phyloP scores from a whole-genome alignment of 2,329 filamentous ascomycete genomes.

The Westerdykella ornata region DNA sequence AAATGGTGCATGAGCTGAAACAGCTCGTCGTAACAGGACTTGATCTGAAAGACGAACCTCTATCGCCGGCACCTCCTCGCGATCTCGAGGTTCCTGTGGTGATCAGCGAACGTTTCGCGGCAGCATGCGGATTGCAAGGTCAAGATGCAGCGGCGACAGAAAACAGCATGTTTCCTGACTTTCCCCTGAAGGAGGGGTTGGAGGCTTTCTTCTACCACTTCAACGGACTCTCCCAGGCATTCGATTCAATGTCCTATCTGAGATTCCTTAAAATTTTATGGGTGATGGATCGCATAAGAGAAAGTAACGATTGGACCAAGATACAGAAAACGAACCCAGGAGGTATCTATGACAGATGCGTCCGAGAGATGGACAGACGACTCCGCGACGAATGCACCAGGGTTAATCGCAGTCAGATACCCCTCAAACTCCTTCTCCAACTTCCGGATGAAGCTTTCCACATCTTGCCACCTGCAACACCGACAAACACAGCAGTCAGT shows the following conservation, averaged over 20 bases:
- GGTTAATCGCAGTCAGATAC: neutral
- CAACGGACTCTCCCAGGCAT: slow-evolving; percentile 1
- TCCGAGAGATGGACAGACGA: slow-evolving; percentile 5
- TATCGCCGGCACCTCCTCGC: neutral
- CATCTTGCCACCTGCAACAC: slow-evolving; percentile 5
- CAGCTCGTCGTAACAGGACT: slow-evolving; percentile 5
- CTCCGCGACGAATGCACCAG: slow-evolving; percentile 7
- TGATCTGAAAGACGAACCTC: neutral
- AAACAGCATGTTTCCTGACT: neutral
- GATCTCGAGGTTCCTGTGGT: slow-evolving; percentile 5
- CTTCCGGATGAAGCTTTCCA: slow-evolving; percentile 6
- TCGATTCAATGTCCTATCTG: slow-evolving; percentile 6
- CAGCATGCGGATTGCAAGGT: slow-evolving; percentile 1
- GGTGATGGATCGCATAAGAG: slow-evolving; percentile 8
- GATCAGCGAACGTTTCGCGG: slow-evolving; percentile 1
- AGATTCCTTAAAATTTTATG: slow-evolving; percentile 10
- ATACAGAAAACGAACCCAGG: slow-evolving; percentile 6
- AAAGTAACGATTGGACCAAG: slow-evolving; percentile 5
- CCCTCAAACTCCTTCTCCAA: slow-evolving; percentile 4
- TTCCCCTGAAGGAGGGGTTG: slow-evolving; percentile 3
- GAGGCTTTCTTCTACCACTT: slow-evolving; percentile 8
- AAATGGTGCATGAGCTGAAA: slow-evolving; percentile 8
- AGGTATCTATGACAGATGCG: slow-evolving; percentile 7
- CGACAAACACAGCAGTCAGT: neutral
- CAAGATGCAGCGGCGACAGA: neutral